Base-by-base conservation (phyloP, 495 filamentous ascomycete species). In the Tuber indicum region DNA sequence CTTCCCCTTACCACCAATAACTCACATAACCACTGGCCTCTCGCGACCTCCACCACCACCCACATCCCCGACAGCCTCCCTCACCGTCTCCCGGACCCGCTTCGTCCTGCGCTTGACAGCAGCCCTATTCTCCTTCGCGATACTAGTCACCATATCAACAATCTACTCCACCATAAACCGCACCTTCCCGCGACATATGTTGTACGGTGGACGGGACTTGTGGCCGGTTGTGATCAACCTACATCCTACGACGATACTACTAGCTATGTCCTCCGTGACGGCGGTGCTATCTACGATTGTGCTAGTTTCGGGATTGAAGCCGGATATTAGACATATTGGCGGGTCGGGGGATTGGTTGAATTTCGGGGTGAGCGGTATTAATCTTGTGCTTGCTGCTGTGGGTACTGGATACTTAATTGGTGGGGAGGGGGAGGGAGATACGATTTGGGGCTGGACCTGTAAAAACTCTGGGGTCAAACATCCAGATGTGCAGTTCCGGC, bases 151-250 rank as follows among this genome's bases (percentile, higher is more conserved):
- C n/a, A 76, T 81, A 66, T 52, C 72, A n/a, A 78, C 73, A 46
- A 79, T 75, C 42, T 81, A 81, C 72, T 46, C 62, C 32, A 46
- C 71, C 39, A 81, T 81, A 42, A 81, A 62, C 74, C 23, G 72
- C 44, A 81, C 80, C 32, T 75, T 75, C 6, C 75, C 58, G 3
- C 74, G 43, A 8, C 43, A 71, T 17, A 43, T 76, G 39, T 46
- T 81, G 45, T 81, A 78, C 44, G 52, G 26, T 42, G 75, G 80
- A 4, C 70, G 44, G 41, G 70, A 77, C 44, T 7, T 81, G 23
- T 81, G 80, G 80, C 80, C 80, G 8, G 71, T 74, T 32, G 75
- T 71, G 36, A 72, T 81, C 12, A 76, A 81, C 36, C 74, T 81
- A 72, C 74, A 49, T 4, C 75, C 80, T 39, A 81, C 72, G 32